Evolutionary conservation across 352 stramenopile genomes (phyloP).

Genomic region (Phytophthora lateralis): DNA sequence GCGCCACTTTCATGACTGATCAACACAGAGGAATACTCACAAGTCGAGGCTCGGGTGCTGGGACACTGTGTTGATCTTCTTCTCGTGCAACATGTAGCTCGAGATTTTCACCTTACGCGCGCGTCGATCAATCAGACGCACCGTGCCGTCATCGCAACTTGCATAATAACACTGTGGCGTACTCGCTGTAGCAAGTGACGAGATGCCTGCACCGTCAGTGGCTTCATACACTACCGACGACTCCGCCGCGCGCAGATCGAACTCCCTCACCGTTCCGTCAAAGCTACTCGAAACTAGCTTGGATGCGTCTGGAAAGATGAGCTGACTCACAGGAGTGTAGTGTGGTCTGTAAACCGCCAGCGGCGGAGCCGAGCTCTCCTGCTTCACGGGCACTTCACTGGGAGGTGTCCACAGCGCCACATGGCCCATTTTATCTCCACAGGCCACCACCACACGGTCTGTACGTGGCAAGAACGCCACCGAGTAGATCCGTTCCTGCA

Average conservation of each 20-base stretch:
- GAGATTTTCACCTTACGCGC: slow-evolving; percentile 30
- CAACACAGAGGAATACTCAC: slow-evolving; percentile 42
- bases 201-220: slow-evolving; percentile 53
- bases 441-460: slow-evolving; percentile 65
- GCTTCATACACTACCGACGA: slow-evolving; percentile 66
- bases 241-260: slow-evolving; percentile 61
- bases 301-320: slow-evolving; percentile 64
- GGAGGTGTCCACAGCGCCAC: slow-evolving; percentile 67
- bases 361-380: slow-evolving; percentile 16
- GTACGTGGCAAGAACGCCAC: slow-evolving; percentile 74
- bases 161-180: slow-evolving; percentile 46
- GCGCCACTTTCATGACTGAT: slow-evolving; percentile 2
- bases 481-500: slow-evolving; percentile 76
- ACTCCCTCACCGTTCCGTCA: slow-evolving; percentile 68
- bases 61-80: slow-evolving; percentile 89
- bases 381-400: slow-evolving; percentile 13
- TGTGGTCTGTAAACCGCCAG: slow-evolving; percentile 76
- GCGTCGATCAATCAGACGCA: slow-evolving; percentile 63
- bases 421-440: slow-evolving; percentile 80
- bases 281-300: slow-evolving; percentile 78
- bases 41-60: slow-evolving; percentile 62
- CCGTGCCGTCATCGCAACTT: slow-evolving; percentile 68
- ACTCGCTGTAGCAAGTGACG: slow-evolving; percentile 48
- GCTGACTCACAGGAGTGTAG: slow-evolving; percentile 59
- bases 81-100: slow-evolving; percentile 70